These are phyloP conservation scores for Liquidambar formosana DNA, from an alignment of 164 flowering plant species.

Conservation along the genomic window DNA sequence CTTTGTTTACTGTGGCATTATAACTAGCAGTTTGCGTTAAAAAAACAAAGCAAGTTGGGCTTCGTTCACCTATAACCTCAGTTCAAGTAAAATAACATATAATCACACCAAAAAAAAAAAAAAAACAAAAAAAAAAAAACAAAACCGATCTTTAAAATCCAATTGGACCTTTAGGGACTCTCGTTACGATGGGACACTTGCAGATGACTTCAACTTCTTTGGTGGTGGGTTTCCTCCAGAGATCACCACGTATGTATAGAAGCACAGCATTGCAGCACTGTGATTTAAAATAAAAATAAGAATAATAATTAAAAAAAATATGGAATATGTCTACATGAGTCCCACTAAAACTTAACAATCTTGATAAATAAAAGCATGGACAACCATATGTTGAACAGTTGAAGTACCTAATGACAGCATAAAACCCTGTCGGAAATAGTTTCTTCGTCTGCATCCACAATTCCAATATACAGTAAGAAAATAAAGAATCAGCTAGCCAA, in stretches of 20 bases:
- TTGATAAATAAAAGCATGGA: neutral
- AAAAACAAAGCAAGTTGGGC: neutral
- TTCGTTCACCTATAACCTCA: constrained; percentile 4
- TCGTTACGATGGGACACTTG: constrained; percentile 27
- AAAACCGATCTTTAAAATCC: neutral
- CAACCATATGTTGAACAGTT: neutral
- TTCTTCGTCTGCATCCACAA: constrained; percentile 69
- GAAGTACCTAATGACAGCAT: constrained; percentile 61
- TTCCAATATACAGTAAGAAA: constrained; percentile 8
- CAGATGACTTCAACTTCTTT: constrained; percentile 69
- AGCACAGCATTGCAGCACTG: constrained; percentile 92
- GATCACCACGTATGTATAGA: constrained; percentile 76
- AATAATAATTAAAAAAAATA: no score
- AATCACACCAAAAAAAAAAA: no score
- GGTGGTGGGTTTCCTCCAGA: constrained; percentile 98
- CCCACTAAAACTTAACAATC: neutral
- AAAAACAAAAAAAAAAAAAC: no score
- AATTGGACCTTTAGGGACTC: neutral
- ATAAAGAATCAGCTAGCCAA: neutral
- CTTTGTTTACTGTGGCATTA: neutral
- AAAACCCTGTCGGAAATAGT: constrained; percentile 66
- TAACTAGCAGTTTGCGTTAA: neutral
- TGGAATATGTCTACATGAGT: neutral
- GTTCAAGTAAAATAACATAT: neutral
- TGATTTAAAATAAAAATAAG: constrained; percentile 13